Evolutionary conservation across 1,284 basidiomycete genomes (phyloP).

Genomic region (Leccinum cinnamomeum): DNA sequence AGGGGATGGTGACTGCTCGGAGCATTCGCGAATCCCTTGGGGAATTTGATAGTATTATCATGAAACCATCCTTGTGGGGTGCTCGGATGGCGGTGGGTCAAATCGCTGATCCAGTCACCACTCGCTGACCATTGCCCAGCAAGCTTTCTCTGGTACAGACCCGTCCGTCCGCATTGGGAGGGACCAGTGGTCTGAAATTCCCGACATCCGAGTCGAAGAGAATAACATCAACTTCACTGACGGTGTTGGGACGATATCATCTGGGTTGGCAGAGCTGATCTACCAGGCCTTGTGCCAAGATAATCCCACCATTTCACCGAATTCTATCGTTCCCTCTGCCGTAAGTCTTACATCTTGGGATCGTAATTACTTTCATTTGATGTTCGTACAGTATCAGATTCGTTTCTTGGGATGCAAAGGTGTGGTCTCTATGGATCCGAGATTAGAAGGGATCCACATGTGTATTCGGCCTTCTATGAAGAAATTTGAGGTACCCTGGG

Average conservation of each 20-base stretch:
- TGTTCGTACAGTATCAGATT: slow-evolving; percentile 59
- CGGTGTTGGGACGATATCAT: slow-evolving; percentile 75
- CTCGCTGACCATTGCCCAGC: slow-evolving; percentile 34
- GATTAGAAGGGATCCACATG: slow-evolving; percentile 54
- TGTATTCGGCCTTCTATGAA: slow-evolving; percentile 68
- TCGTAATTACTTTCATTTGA: not conserved
- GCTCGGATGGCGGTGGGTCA: slow-evolving; percentile 62
- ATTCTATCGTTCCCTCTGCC: slow-evolving; percentile 52
- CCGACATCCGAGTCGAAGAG: slow-evolving; percentile 44
- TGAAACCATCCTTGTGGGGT: slow-evolving; percentile 56
- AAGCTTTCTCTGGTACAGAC: slow-evolving; percentile 81
- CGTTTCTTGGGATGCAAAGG: slow-evolving; percentile 79
- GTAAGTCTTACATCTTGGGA: slow-evolving; percentile 39
- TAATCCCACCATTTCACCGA: slow-evolving; percentile 37
- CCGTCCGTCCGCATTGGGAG: slow-evolving; percentile 57
- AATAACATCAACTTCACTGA: slow-evolving; percentile 62
- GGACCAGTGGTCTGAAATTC: slow-evolving; percentile 60
- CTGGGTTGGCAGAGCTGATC: slow-evolving; percentile 54
- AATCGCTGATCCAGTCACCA: not conserved
- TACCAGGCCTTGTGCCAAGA: slow-evolving; percentile 52
- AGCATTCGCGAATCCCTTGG: slow-evolving; percentile 62
- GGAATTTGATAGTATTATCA: slow-evolving; percentile 57
- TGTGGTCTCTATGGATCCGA: slow-evolving; percentile 63
- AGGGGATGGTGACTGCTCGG: slow-evolving; percentile 48
- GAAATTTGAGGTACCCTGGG: slow-evolving; percentile 60